phyloP scores from a whole-genome alignment of 257 asterid genomes.

The Jacaranda copaia region DNA sequence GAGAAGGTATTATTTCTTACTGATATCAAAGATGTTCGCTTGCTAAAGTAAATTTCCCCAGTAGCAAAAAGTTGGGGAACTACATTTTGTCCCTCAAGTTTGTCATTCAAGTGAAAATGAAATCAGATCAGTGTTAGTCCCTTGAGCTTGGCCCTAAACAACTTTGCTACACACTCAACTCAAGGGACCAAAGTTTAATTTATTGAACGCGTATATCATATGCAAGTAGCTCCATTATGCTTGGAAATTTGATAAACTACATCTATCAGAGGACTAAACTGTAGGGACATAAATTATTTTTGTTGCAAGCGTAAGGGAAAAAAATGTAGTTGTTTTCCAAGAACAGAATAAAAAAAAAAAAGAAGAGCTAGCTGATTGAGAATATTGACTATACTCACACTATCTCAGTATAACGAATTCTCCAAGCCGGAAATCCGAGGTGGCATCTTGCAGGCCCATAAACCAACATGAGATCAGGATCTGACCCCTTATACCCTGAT shows the following conservation, averaged over 20 bases:
- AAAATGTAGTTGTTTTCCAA: neutral
- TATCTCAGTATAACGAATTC: conserved; percentile 93
- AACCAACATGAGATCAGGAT: conserved; percentile 85
- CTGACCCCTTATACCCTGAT: conserved; percentile 71
- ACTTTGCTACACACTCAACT: neutral
- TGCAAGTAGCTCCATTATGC: neutral
- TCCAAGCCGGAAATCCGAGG: conserved; percentile 96
- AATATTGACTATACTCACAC: conserved; percentile 63
- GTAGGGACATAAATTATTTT: neutral
- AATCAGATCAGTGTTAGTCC: neutral
- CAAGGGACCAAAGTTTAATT: neutral
- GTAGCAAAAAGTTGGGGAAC: no score
- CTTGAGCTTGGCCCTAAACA: neutral
- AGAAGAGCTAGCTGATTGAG: neutral
- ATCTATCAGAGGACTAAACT: neutral
- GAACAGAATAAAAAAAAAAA: neutral
- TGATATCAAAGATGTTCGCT: no score
- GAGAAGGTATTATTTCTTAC: no score
- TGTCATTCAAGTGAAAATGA: neutral
- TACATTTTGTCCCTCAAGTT: no score
- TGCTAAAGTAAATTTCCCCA: no score
- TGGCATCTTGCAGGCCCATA: conserved; percentile 95
- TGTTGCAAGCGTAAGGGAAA: neutral
- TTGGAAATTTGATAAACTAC: neutral
- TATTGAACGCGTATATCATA: neutral